Evolutionary conservation across 495 filamentous ascomycete genomes (phyloP), one percentile per base, ranked within the genome.

Genomic region (Neurospora africana): DNA sequence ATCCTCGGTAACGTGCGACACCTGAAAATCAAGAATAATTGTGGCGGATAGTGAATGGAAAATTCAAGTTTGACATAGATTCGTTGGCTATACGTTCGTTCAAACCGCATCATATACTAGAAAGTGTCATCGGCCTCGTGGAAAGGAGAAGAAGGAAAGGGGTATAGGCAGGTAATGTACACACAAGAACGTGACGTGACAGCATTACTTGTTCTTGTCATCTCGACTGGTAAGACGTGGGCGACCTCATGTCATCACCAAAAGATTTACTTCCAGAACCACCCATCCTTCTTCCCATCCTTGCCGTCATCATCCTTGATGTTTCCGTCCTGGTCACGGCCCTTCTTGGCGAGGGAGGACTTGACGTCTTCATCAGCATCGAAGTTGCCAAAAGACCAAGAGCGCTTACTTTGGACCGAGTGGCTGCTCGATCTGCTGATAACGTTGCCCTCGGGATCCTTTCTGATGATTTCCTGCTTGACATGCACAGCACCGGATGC

Each of bases 401-500:
- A 65, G 27, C 53, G 53, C 53, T 65, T 65, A 65, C 53, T 65
- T 65, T 27, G 27, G 6, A 65, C 53, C 53, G 15, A 65, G 53
- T 65, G 53, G 53, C 27, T 65, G 27, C 53, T 65, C 53, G 53
- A 33, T 65, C 53, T 65, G 53, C 53, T 65, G 19, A 65, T 65
- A 3, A 65, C 53, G 27, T 33, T 65, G 53, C 53, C 53, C 53
- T 65, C 53, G 15, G 53, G 27, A 33, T 65, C 53, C 53, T 65
- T 65, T 6, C 53, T 33, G 15, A 41, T 72, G 10, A 71, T 73
- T 38, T 76, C 76, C 10, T 58, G 69, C 71, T 74, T 71, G 71
- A 71, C 36, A 43, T 78, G 76, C 11, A 74, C 68, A n/a, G 69
- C 70, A n/a, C 76, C 76, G 19, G 44, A 30, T 47, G 65, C 44